phyloP scores from a whole-genome alignment of 371 early-diverging fungal species.

The Fennellomyces sp. region DNA sequence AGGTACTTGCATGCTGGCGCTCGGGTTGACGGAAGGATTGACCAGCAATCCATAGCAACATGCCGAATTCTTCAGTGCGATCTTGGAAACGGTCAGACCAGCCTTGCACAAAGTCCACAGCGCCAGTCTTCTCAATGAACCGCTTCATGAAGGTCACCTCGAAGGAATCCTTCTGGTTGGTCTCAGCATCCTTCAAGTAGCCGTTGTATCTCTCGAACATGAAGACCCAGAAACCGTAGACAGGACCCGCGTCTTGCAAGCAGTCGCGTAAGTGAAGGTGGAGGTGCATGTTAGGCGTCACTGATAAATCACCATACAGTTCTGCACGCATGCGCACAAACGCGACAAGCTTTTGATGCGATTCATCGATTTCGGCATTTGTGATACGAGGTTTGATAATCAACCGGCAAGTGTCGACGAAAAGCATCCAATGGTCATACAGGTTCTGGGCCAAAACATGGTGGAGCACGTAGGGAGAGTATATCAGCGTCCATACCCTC shows the following conservation, averaged over 20 bases:
- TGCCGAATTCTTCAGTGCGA: too few relatives aligned
- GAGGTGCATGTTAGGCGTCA: constrained; percentile 11
- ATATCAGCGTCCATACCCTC: neutral
- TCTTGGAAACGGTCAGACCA: too few relatives aligned
- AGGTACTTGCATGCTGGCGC: too few relatives aligned
- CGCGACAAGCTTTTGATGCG: neutral
- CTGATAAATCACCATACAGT: too few relatives aligned
- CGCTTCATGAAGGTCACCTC: constrained; percentile 6
- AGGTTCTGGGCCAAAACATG: neutral
- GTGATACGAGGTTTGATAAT: neutral
- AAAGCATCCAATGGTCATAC: constrained; percentile 1
- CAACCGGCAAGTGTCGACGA: constrained; percentile 4
- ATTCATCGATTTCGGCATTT: neutral
- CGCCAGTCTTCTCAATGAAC: constrained; percentile 2
- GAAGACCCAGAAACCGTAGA: constrained; percentile 6
- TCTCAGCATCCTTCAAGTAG: neutral
- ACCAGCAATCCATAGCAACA: too few relatives aligned
- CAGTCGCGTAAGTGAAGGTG: constrained; percentile 4
- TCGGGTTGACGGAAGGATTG: too few relatives aligned
- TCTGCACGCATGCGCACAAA: neutral
- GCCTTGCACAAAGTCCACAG: neutral
- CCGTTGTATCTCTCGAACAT: constrained; percentile 8
- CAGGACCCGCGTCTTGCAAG: neutral
- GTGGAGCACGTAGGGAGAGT: neutral
- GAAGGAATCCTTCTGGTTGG: constrained; percentile 1